Base-by-base conservation (phyloP, 345 rosid species). In the Cardamine chenopodiifolia region DNA sequence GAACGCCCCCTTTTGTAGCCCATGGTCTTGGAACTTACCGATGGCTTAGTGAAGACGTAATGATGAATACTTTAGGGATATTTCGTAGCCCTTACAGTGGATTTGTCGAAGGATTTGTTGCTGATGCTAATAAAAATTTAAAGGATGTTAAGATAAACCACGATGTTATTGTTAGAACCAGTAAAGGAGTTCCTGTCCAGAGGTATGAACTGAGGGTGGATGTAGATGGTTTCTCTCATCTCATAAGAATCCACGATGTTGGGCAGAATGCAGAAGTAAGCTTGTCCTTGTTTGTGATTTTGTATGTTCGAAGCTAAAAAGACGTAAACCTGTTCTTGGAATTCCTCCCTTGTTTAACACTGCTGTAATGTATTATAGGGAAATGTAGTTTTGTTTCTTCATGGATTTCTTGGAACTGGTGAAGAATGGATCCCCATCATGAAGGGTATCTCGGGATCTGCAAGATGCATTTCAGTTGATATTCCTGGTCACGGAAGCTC, bases 1-100 rank as follows among this genome's bases (percentile, higher is more conserved):
- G 81, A 63, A 62, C 68, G 19, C 48, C 78, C 60, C 75, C 86
- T 68, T 52, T 82, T 56, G 71, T 90, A 49, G 93, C 94, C 68
- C 98, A 94, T 79, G 97, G 98, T 71, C 91, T 94, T 73, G 98
- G 98, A 74, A 94, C 98, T 39, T 91, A 86, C 58, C 69, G 59
- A 71, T 94, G 97, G 98, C 92, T 94, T 72, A 75, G 82, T 72
- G 89, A 91, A 83, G 97, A 94, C 75, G 85, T 89, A 71, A 74
- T 88, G 76, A 68, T 81, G 63, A 65, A 70, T 75, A 80, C 81
- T 61, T 80, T 94, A 40, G 84, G 86, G 74, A 83, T 94, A 76
- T 75, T 54, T 44, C 78, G 55, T 52, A 78, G 83, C 77, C 86
- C 81, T 8, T 50, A 54, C 66, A 85, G 82, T 65, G 86, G 92